Evolutionary conservation across 1,284 basidiomycete genomes (phyloP), one percentile per base, ranked within the genome.

Genomic region (Mycosarcoma mackinlayi): DNA sequence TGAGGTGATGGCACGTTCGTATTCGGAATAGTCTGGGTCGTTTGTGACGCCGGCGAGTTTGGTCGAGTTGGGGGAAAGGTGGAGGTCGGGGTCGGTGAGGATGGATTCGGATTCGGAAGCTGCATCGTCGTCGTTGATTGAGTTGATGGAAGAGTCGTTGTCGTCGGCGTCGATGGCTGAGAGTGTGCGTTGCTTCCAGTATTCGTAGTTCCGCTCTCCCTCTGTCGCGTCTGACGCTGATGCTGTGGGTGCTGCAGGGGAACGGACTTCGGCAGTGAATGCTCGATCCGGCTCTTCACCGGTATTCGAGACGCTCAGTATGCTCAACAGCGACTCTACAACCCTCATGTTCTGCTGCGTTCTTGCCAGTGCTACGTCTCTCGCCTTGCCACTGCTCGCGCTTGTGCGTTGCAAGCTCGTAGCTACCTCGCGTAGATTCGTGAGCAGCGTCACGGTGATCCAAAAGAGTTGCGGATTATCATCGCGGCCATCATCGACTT

Each of bases 401-500:
- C 23, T 4, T 5, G 21, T n/a, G 8, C 33, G 27, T 9, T 52
- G 33, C 16, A 66, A 53, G 33, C 50, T 48, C 1, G 48, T 11
- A 10, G 48, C 56, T 11, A 57, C 49, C 18, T 52, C 31, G 3
- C 63, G 57, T n/a, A 66, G 56, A 18, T 66, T 60, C 23, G 52
- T 49, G 18, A 56, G 49, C 13, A 66, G 39, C 27, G 63, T 56
- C 24, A 60, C 14, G 0, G 63, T 66, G 7, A 52, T 34, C 63
- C 63, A 66, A 53, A 66, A 66, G n/a, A 66, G 63, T 18, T 52
- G 52, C 10, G 57, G 52, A 42, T 66, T 53, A 16, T 60, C 57
- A 1, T 31, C 18, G 37, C 16, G 9, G 6, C 10, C 16, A 16
- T 34, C n/a, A n/a, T n/a, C n/a, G n/a, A n/a, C n/a, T 21, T 8